A percentile compares a stretch with the other conserved stretches of the same genome.
These are phyloP conservation scores for Sclerotinia minor DNA, from an alignment of 2,329 filamentous ascomycete genomes.

Conservation along the genomic window DNA sequence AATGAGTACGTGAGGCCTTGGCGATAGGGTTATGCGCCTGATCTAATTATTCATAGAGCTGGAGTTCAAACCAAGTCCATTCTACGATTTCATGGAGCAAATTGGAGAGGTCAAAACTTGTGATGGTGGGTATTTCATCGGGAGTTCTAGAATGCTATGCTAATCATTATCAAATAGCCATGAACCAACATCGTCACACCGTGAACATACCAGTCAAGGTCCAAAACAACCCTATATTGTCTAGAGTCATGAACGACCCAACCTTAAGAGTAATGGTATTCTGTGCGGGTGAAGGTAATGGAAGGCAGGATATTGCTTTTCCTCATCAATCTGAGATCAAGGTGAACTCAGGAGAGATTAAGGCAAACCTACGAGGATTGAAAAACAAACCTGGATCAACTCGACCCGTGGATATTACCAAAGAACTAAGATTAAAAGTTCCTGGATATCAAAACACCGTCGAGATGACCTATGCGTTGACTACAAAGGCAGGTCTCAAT, in stretches of 20 bases:
- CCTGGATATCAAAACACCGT: conserved; percentile 72
- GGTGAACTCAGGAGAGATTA: conserved; percentile 83
- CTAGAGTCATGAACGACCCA: conserved; percentile 33
- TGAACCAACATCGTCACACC: conserved; percentile 45
- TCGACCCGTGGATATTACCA: conserved; percentile 87
- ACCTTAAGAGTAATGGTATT: conserved; percentile 74
- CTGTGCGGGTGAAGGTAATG: conserved; percentile 66
- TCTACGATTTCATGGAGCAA: conserved; percentile 69
- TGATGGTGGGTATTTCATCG: conserved; percentile 60
- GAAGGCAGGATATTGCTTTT: conserved; percentile 77
- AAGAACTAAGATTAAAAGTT: conserved; percentile 67
- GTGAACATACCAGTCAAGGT: conserved; percentile 58
- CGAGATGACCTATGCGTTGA: conserved; percentile 88
- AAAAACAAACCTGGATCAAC: conserved; percentile 98
- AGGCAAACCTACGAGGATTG: conserved; percentile 88
- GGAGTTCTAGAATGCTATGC: neutral
- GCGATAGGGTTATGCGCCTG: neutral
- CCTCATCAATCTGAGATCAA: conserved; percentile 91
- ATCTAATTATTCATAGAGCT: conserved; percentile 41
- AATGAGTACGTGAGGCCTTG: conserved; percentile 23
- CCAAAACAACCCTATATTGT: conserved; percentile 48
- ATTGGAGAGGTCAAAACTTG: conserved; percentile 67
- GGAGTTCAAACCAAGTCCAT: conserved; percentile 76
- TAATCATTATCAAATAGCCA: conserved; percentile 36
- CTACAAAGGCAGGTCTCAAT: conserved; percentile 67